Evolutionary conservation across 208 protist genomes (phyloP), one percentile per base, ranked within the genome.

Genomic region (Blechomonas ayalai): DNA sequence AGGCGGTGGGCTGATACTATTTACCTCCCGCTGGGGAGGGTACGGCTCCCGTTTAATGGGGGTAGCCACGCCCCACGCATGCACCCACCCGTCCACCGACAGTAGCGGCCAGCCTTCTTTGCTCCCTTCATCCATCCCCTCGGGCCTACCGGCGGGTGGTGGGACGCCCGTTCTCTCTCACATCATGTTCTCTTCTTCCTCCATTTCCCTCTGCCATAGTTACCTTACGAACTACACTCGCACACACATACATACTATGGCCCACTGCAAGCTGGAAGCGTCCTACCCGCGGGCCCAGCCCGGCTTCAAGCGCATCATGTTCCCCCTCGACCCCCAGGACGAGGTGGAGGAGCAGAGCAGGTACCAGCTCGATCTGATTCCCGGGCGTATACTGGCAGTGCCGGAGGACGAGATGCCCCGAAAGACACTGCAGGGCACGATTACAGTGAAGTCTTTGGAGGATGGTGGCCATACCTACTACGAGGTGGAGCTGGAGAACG

Each of bases 291-390:
- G 39, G 33, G 56, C 69, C 23, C 52, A 47, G 35, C 51, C 59
- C 20, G 54, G 52, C 1, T 46, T 76, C 24, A 70, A 67, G 42
- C 58, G 68, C 31, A 67, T 75, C 48, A 59, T 67, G 37, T 86
- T 86, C 42, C 35, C 59, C 22, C 58, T 86, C 37, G 77, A 82
- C 32, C 69, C 61, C 19, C 43, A 67, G 34, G 48, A 52, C 22
- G 31, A 55, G 12, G 16, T 0, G 0, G 24, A 69, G 19, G 40
- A 35, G 10, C 65, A 83, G 61, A 33, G 31, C 23, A 59, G 70
- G 19, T 52, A 53, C 43, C 71, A 59, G 50, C 34, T 86, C 28
- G 65, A 86, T 37, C 61, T 86, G 15, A 59, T 86, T 36, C 72
- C 77, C 8, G 64, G 68, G 13, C 72, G 72, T 24, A 35, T 61